A percentile compares a stretch with the other conserved stretches of the same genome.
These are phyloP conservation scores for Aureobasidium zeae DNA, from an alignment of 2,329 filamentous ascomycete species.

Conservation along the genomic window DNA sequence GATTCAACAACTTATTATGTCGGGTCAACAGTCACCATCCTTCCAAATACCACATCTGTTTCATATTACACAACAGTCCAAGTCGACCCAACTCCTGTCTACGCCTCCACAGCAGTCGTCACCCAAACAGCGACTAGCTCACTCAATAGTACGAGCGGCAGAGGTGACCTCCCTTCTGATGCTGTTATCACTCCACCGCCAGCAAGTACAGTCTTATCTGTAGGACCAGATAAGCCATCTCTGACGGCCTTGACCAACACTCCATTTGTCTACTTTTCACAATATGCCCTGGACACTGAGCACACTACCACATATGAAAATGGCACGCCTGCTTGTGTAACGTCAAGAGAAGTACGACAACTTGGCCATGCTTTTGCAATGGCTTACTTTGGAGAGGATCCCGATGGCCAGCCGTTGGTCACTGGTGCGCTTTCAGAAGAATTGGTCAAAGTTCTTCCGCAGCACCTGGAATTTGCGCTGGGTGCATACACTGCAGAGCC, in stretches of 20 bases:
- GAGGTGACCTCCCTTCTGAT: conserved; percentile 22
- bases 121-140: conserved; percentile 25
- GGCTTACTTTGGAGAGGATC: conserved; percentile 28
- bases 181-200: conserved; percentile 24
- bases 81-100: conserved; percentile 20
- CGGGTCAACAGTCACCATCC: not conserved
- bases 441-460: conserved; percentile 17
- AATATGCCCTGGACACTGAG: conserved; percentile 34
- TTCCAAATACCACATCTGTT: conserved; percentile 7
- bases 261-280: conserved; percentile 36
- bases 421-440: conserved; percentile 20
- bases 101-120: conserved; percentile 25
- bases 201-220: conserved; percentile 17
- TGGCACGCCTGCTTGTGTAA: conserved; percentile 26
- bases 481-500: conserved; percentile 33
- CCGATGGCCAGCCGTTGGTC: conserved; percentile 23
- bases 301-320: conserved; percentile 21
- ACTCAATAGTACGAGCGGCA: conserved; percentile 23
- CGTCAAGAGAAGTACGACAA: conserved; percentile 28
- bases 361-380: conserved; percentile 30
- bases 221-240: conserved; percentile 1
- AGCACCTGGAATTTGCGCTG: conserved; percentile 21
- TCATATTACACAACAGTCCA: conserved; percentile 20
- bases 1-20: conserved; percentile 20
- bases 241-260: conserved; percentile 24